Conservation (phyloP, 257 asterid species). For the Misopates orontium region DNA sequence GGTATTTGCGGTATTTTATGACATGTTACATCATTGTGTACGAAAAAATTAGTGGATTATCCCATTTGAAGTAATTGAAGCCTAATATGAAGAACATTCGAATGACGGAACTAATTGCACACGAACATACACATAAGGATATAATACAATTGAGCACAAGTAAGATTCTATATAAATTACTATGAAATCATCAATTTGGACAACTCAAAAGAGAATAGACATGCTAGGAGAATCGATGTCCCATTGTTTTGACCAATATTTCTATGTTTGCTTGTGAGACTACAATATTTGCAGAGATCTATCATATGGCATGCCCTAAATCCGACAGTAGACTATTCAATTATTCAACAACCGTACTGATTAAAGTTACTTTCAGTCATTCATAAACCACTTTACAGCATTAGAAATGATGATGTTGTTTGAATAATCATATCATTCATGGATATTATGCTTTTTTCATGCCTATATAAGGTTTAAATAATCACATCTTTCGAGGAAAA, state of each 20-base stretch:
- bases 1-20: no score
- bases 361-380: conserved; percentile 36
- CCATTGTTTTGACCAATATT: conserved; percentile 26
- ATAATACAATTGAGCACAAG: conserved; percentile 7
- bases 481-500: background rate
- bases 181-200: conserved; percentile 25
- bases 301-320: conserved; percentile 12
- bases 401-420: conserved; percentile 37
- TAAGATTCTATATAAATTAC: conserved; percentile 10
- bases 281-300: conserved; percentile 8
- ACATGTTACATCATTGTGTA: no score
- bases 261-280: conserved; percentile 14
- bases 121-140: background rate
- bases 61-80: no score
- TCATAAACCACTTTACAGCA: conserved; percentile 21
- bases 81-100: no score
- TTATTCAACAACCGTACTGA: background rate
- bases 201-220: conserved; percentile 35
- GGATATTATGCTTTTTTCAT: no score
- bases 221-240: conserved; percentile 21
- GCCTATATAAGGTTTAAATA: no score
- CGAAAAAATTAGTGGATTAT: no score
- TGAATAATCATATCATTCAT: conserved; percentile 3
- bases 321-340: background rate
- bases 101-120: no score